Conservation (phyloP, 1,139 yeast species). For the Pichia sp. region DNA sequence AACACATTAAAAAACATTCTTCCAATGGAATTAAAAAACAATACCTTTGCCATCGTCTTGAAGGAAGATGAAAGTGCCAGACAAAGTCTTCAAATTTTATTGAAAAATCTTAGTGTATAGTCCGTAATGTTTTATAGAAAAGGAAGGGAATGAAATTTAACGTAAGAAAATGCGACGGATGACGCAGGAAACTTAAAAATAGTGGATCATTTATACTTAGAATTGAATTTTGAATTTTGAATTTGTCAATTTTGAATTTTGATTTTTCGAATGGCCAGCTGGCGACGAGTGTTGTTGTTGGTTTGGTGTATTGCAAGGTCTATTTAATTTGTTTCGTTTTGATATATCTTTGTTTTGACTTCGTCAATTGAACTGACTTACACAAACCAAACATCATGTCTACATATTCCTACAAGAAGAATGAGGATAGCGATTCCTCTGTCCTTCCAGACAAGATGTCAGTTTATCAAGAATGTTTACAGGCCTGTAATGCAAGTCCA, state of each 20-base stretch:
- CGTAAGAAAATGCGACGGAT: background rate
- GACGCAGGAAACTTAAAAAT: background rate
- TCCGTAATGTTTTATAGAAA: background rate
- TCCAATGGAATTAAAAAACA: slow-evolving; percentile 85
- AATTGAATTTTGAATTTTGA: background rate
- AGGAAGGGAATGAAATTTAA: background rate
- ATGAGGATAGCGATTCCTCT: slow-evolving; percentile 67
- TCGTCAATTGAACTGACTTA: background rate
- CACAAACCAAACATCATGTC: slow-evolving; percentile 44
- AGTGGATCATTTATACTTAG: too few relatives aligned
- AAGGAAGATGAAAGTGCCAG: slow-evolving; percentile 87
- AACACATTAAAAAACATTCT: slow-evolving; percentile 77
- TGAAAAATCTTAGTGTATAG: slow-evolving; percentile 47
- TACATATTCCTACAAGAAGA: slow-evolving; percentile 73
- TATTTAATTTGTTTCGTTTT: background rate
- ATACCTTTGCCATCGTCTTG: slow-evolving; percentile 74
- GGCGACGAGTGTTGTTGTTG: background rate
- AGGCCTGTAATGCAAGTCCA: slow-evolving; percentile 89
- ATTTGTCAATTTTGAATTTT: background rate
- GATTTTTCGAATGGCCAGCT: background rate
- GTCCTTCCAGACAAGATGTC: slow-evolving; percentile 89
- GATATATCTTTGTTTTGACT: background rate
- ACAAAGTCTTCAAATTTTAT: slow-evolving; percentile 76
- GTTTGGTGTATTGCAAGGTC: background rate
- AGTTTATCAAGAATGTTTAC: slow-evolving; percentile 90